Evolutionary conservation across 441 rosid species (phyloP), one percentile per base, ranked within the genome.

Genomic region (Croton laevigatus): DNA sequence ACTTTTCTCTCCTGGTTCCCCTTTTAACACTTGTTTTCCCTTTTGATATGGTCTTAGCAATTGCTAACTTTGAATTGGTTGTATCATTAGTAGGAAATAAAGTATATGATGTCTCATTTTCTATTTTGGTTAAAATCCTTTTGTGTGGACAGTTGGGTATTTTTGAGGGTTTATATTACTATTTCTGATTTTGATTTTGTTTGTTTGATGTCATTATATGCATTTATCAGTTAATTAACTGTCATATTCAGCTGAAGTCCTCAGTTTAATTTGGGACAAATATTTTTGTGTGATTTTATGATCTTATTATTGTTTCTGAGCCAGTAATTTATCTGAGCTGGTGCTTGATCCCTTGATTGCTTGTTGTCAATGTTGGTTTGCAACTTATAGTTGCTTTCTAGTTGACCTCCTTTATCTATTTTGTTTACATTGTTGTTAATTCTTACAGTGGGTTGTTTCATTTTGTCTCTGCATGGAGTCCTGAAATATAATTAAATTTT

Each of bases 31-130:
- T 14, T n/a, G 11, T 9, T 11, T 34, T 4, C 20, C 32, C 36
- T 48, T 49, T 8, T 8, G 32, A 23, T 20, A 70, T n/a, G 3
- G 58, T 0, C 46, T 22, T 66, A 11, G 51, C 19, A 42, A 51
- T 16, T 73, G 59, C 58, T 52, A 38, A 49, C 44, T 58, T 13
- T 42, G 23, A 45, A 66, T 20, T 58, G 51, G 46, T 38, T 48
- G 60, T 48, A 13, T 14, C 16, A 40, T 53, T 60, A 32, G 40
- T 40, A 48, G 38, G 59, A 5, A 19, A 22, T 20, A 49, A 57
- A 57, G 17, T 71, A 16, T 38, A 12, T 20, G 19, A 12, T 55
- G 59, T 23, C 49, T 36, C 57, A 19, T 40, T 67, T 2, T 23
- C n/a, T 9, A 23, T 57, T 67, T 67, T 13, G 44, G 38, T 57